Percentiles rank a stretch among this genome's conserved stretches.
These are phyloP conservation scores for Epipyxis sp. DNA, from an alignment of 108 stramenopile genomes.

Conservation along the genomic window DNA sequence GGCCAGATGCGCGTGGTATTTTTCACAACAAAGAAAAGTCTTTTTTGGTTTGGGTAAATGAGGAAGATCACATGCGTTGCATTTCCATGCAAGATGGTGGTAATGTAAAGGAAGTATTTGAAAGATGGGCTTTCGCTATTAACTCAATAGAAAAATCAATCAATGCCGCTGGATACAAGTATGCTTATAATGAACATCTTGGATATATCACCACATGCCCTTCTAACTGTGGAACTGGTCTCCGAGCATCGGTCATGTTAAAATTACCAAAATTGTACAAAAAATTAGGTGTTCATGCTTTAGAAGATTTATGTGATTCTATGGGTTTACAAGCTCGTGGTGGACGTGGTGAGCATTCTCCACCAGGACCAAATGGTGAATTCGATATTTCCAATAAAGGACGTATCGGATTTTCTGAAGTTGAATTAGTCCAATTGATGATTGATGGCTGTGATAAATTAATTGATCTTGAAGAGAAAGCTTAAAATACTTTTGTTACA, in stretches of 20 bases:
- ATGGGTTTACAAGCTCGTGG: slow-evolving; percentile 19
- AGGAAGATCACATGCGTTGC: slow-evolving; percentile 33
- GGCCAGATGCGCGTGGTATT: slow-evolving; percentile 41
- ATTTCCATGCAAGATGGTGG: slow-evolving; percentile 21
- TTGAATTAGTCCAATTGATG: slow-evolving; percentile 35
- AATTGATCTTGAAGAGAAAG: background rate
- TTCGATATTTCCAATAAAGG: slow-evolving; percentile 51
- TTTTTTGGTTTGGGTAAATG: slow-evolving; percentile 43
- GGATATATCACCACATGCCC: slow-evolving; percentile 71
- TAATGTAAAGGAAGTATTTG: slow-evolving; percentile 42
- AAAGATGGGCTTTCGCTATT: slow-evolving; percentile 35
- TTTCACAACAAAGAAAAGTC: slow-evolving; percentile 42
- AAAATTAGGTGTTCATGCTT: slow-evolving; percentile 16
- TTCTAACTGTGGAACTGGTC: slow-evolving; percentile 71
- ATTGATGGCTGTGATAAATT: slow-evolving; percentile 11
- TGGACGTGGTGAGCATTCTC: slow-evolving; percentile 22
- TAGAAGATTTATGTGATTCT: slow-evolving; percentile 15
- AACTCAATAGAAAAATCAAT: slow-evolving; percentile 36
- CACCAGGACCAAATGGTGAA: slow-evolving; percentile 40
- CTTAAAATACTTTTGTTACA: background rate
- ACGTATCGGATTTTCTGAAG: slow-evolving; percentile 48
- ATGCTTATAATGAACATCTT: slow-evolving; percentile 39
- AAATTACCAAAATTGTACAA: slow-evolving; percentile 63
- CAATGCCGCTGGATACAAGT: slow-evolving; percentile 41
- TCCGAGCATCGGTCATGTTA: slow-evolving; percentile 69